phyloP scores from a whole-genome alignment of 2,329 filamentous ascomycete species.

The Xylaria digitata region DNA sequence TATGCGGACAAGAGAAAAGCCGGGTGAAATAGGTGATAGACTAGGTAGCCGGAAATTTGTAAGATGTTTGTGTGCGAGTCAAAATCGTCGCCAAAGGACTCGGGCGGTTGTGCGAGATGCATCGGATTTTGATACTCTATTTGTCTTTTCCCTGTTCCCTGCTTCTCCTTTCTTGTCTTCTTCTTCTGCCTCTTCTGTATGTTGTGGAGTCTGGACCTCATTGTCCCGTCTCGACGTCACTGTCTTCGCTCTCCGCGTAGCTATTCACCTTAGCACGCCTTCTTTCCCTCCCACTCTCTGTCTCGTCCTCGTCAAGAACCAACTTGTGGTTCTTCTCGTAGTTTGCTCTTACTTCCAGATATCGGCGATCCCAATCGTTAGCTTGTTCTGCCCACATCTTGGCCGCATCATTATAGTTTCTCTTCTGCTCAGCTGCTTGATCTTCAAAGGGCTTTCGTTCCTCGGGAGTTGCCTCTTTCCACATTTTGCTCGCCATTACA shows the following conservation, averaged over 20 bases:
- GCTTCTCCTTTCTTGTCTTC: too few relatives aligned
- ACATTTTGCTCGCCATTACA: conserved; percentile 87
- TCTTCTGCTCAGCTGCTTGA: conserved; percentile 76
- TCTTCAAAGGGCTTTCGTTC: conserved; percentile 82
- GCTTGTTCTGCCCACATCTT: conserved; percentile 70
- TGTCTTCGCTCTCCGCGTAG: conserved; percentile 55
- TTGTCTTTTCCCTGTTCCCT: too few relatives aligned
- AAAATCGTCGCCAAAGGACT: conserved; percentile 31
- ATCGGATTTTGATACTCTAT: conserved; percentile 11
- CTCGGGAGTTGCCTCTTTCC: conserved; percentile 79
- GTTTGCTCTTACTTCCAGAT: conserved; percentile 62
- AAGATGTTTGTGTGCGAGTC: conserved; percentile 10
- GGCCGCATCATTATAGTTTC: conserved; percentile 68
- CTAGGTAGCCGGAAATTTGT: not conserved
- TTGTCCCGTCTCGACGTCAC: conserved; percentile 48
- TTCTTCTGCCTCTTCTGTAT: too few relatives aligned
- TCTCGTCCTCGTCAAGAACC: conserved; percentile 47
- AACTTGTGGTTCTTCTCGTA: conserved; percentile 67
- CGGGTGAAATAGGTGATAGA: not conserved
- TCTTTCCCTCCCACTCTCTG: conserved; percentile 45
- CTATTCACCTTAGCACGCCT: conserved; percentile 52
- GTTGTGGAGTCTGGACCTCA: conserved; percentile 11
- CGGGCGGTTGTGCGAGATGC: conserved; percentile 32
- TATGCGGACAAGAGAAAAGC: not conserved
- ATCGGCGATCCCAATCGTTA: conserved; percentile 77